Percentiles rank a stretch among this genome's conserved stretches.
Evolutionary conservation across 257 asterid genomes (phyloP).

Genomic region (Forsythia suspensa): DNA sequence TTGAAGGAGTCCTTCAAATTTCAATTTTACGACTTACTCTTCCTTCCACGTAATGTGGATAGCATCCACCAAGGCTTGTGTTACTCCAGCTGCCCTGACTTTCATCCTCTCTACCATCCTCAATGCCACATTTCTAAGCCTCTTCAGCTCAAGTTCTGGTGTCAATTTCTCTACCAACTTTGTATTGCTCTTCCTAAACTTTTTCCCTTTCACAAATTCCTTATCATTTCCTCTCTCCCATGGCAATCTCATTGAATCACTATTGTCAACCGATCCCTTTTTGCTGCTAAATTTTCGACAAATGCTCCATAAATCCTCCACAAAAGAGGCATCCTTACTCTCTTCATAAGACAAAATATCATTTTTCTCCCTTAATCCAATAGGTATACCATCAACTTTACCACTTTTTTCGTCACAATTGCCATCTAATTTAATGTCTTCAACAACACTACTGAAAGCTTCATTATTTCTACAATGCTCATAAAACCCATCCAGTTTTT

Average conservation of each 20-base stretch:
- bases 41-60: conserved; percentile 75
- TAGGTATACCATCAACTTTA: conserved; percentile 22
- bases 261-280: conserved; percentile 16
- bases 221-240: conserved; percentile 48
- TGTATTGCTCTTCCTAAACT: conserved; percentile 39
- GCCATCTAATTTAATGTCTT: conserved; percentile 20
- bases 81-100: conserved; percentile 78
- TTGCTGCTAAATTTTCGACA: background rate
- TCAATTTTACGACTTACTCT: conserved; percentile 82
- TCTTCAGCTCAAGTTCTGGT: conserved; percentile 77
- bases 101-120: conserved; percentile 81
- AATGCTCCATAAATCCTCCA: conserved; percentile 18
- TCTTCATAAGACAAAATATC: conserved; percentile 15
- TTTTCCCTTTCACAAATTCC: conserved; percentile 31
- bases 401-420: conserved; percentile 21
- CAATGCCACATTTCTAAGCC: conserved; percentile 73
- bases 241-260: conserved; percentile 41
- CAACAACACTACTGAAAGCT: conserved; percentile 17
- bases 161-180: conserved; percentile 62
- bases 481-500: conserved; percentile 16
- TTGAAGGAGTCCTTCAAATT: conserved; percentile 77
- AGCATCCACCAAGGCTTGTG: conserved; percentile 64
- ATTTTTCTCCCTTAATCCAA: conserved; percentile 14
- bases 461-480: conserved; percentile 23
- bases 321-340: conserved; percentile 15